Conservation (phyloP, 2,329 filamentous ascomycete species). For the Chaetomiaceae sp. region DNA sequence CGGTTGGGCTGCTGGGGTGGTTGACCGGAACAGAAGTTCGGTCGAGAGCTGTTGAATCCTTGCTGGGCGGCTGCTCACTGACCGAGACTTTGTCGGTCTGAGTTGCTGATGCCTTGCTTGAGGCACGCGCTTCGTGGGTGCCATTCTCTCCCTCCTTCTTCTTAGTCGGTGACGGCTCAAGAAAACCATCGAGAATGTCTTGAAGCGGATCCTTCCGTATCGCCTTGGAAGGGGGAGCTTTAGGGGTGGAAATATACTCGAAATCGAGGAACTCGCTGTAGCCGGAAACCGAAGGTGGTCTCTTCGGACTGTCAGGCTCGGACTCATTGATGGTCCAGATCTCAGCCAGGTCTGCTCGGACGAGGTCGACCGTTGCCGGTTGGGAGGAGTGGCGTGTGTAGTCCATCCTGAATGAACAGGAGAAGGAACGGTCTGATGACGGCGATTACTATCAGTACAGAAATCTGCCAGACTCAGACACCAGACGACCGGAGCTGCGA, state of each 20-base stretch:
- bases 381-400: conserved; percentile 9
- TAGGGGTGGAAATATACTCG: conserved; percentile 1
- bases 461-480: too few species aligned
- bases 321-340: conserved; percentile 7
- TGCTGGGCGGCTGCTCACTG: too few species aligned
- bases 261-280: conserved; percentile 12
- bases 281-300: conserved; percentile 1
- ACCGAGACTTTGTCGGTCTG: too few species aligned
- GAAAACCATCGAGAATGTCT: neutral
- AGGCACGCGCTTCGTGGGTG: neutral
- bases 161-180: conserved; percentile 1
- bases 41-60: too few species aligned
- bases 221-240: neutral
- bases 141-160: neutral
- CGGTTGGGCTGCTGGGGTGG: neutral
- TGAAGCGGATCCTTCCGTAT: neutral
- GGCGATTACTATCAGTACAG: neutral
- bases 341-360: conserved; percentile 15
- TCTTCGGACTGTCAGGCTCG: neutral
- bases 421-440: too few species aligned
- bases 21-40: neutral
- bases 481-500: too few species aligned
- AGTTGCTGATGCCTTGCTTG: neutral
- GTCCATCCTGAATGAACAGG: neutral
- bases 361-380: conserved; percentile 9